Percentiles rank a stretch among this genome's conserved stretches.
Conservation (phyloP, 1,284 basidiomycete species). For the Naganishia sp. region DNA sequence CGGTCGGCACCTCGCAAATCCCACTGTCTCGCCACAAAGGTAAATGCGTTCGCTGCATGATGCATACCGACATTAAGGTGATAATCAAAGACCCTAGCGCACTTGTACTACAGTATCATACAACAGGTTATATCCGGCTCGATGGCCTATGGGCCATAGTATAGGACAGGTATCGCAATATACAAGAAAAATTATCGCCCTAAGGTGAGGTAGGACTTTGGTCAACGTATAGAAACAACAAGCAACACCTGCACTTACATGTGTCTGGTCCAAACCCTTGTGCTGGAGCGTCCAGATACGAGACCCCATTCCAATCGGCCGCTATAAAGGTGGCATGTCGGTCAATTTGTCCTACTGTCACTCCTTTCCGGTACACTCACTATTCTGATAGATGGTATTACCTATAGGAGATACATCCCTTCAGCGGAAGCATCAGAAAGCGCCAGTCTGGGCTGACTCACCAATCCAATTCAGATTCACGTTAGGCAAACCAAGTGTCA, state of each 20-base stretch:
- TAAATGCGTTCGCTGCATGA: too few relatives aligned
- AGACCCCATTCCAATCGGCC: slow-evolving; percentile 12
- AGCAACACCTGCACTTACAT: neutral
- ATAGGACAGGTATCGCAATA: too few relatives aligned
- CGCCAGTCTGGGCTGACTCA: neutral
- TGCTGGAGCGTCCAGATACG: slow-evolving; percentile 15
- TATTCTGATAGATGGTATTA: slow-evolving; percentile 25
- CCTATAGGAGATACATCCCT: slow-evolving; percentile 53
- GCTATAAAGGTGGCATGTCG: neutral
- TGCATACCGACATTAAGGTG: too few relatives aligned
- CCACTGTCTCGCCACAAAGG: too few relatives aligned
- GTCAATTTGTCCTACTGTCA: too few relatives aligned
- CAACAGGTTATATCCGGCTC: too few relatives aligned
- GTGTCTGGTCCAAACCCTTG: slow-evolving; percentile 9
- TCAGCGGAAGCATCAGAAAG: neutral
- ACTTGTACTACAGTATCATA: too few relatives aligned
- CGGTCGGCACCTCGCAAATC: too few relatives aligned
- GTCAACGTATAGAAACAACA: neutral
- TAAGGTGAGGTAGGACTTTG: too few relatives aligned
- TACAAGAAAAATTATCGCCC: too few relatives aligned
- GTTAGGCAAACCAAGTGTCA: slow-evolving; percentile 73
- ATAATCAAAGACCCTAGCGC: too few relatives aligned
- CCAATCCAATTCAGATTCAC: slow-evolving; percentile 65
- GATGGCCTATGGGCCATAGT: too few relatives aligned
- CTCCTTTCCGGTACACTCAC: neutral